phyloP scores from a whole-genome alignment of 2,329 filamentous ascomycete species.

The Grosmannia serpens region DNA sequence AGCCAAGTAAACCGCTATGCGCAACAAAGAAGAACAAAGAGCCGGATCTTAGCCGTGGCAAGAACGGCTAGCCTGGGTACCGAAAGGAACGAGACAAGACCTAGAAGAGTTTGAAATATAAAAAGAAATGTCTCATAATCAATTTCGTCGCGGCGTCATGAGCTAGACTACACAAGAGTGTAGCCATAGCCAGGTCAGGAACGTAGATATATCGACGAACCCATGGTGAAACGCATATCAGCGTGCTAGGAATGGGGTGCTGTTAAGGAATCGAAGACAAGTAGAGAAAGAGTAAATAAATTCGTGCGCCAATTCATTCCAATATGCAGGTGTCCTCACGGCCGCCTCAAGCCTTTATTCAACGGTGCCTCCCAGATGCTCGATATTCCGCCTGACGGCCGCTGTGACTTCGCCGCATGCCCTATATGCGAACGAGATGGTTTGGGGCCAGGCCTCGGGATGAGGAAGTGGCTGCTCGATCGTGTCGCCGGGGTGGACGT shows the following conservation, averaged over 20 bases:
- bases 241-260: not conserved
- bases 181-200: not conserved
- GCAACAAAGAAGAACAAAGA: slow-evolving; percentile 3
- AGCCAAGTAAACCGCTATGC: too few relatives aligned
- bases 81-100: not conserved
- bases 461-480: slow-evolving; percentile 47
- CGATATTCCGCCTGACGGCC: slow-evolving; percentile 38
- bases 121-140: not conserved
- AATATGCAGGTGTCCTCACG: not conserved
- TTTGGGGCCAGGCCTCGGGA: slow-evolving; percentile 43
- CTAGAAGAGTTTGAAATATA: not conserved
- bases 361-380: slow-evolving; percentile 40
- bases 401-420: slow-evolving; percentile 33
- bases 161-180: not conserved
- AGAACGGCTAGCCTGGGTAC: too few relatives aligned
- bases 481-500: slow-evolving; percentile 38
- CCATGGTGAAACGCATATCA: too few relatives aligned
- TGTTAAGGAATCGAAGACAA: not conserved
- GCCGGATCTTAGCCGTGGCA: not conserved
- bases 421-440: slow-evolving; percentile 44
- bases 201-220: not conserved
- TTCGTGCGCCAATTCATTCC: not conserved
- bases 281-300: not conserved
- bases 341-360: not conserved
- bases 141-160: not conserved